phyloP scores from a whole-genome alignment of 2,329 filamentous ascomycete species.

The Aspergillus tanneri region DNA sequence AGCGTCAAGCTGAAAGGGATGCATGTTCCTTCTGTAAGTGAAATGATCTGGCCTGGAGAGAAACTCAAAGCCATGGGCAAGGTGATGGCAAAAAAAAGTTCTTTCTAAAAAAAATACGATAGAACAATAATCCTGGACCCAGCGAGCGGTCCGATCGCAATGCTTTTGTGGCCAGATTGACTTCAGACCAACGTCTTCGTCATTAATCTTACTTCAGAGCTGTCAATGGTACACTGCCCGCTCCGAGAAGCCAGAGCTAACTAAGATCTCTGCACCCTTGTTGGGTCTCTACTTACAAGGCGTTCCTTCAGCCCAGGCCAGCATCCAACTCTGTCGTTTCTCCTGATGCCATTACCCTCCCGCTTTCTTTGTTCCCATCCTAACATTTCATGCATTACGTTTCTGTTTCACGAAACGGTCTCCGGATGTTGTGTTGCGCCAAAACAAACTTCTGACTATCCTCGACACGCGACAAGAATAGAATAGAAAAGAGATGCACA shows the following conservation, averaged over 20 bases:
- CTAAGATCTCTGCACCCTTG: conserved; percentile 1
- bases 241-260: too few relatives aligned
- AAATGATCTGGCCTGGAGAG: conserved; percentile 3
- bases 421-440: conserved; percentile 21
- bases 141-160: neutral
- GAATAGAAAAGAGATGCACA: neutral
- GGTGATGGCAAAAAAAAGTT: too few relatives aligned
- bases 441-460: conserved; percentile 24
- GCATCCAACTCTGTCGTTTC: neutral
- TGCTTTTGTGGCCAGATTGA: conserved; percentile 3
- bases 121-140: neutral
- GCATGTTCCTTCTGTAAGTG: conserved; percentile 8
- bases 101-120: too few relatives aligned
- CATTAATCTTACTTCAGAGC: conserved; percentile 3
- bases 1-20: conserved; percentile 4
- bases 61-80: conserved; percentile 7
- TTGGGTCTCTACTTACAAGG: neutral
- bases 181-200: conserved; percentile 2
- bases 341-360: neutral
- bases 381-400: conserved; percentile 11
- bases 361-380: neutral
- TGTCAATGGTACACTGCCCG: conserved; percentile 12
- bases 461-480: conserved; percentile 12
- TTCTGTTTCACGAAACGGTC: conserved; percentile 25
- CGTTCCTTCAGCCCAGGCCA: neutral